Conservation (phyloP, 2,329 filamentous ascomycete genomes). For the Fusarium buharicum region DNA sequence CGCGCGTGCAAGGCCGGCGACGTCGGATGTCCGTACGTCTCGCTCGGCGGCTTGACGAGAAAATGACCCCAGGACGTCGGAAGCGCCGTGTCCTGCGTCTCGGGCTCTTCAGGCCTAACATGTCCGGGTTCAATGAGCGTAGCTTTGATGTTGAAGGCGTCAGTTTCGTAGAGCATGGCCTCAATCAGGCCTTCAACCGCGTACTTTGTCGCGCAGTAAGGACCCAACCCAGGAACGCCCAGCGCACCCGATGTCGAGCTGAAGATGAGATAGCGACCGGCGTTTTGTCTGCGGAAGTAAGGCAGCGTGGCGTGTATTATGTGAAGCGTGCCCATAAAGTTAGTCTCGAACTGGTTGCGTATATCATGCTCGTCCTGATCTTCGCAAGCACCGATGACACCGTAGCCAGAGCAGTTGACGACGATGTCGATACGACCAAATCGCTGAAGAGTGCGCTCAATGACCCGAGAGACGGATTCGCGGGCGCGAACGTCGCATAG, state of each 20-base stretch:
- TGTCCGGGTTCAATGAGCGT: constrained; percentile 93
- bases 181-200: constrained; percentile 96
- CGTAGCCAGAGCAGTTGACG: constrained; percentile 94
- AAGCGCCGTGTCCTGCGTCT: constrained; percentile 59
- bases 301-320: constrained; percentile 91
- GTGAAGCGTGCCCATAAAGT: constrained; percentile 94
- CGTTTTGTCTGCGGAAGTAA: constrained; percentile 80
- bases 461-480: constrained; percentile 77
- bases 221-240: constrained; percentile 91
- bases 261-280: constrained; percentile 91
- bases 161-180: constrained; percentile 95
- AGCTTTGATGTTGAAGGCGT: constrained; percentile 89
- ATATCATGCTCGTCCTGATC: constrained; percentile 97
- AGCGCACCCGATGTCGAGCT: constrained; percentile 91
- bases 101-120: constrained; percentile 84
- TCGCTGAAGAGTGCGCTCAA: constrained; percentile 74
- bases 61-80: constrained; percentile 92
- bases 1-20: constrained; percentile 89
- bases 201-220: constrained; percentile 97
- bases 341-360: constrained; percentile 96
- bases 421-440: constrained; percentile 90
- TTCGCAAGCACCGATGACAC: constrained; percentile 94
- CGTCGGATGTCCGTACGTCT: constrained; percentile 80
- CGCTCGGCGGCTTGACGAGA: constrained; percentile 84
- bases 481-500: constrained; percentile 90